Evolutionary conservation across 1,139 yeast genomes (phyloP), one percentile per base, ranked within the genome.

Genomic region (Pichia sp.): DNA sequence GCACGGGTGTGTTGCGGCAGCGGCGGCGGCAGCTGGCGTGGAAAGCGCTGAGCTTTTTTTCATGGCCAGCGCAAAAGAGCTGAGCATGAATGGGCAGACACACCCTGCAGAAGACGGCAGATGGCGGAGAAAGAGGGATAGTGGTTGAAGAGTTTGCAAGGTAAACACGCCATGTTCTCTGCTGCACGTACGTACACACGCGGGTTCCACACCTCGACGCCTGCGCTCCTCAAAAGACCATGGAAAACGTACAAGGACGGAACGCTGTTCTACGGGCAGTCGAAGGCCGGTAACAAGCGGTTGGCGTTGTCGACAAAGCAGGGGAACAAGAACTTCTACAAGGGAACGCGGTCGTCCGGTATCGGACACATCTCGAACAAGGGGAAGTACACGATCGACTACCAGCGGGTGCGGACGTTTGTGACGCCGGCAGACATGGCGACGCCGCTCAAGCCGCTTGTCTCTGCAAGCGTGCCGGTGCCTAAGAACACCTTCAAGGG

Each of bases 281-380:
- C 85, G 40, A 90, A 87, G 67, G 68, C 84, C 13, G 97, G 97
- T 54, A 84, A 90, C 62, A 89, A 86, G 68, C 83, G 99, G 75
- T 83, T 86, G 67, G 81, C 96, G 3, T 75, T 92, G 63, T 87
- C 97, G 32, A 86, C 97, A 38, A 93, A 93, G 67, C 93, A 90
- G 69, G 98, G 99, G 65, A 93, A 92, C 74, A 90, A 92, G 76
- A 85, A 87, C 65, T 89, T 79, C 73, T 93, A 95, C 73, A 93
- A 92, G 70, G 99, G 99, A 75, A 93, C 98, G 23, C 81, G 98
- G 59, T 89, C 99, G 5, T 80, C 96, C 1, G 97, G 98, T 71
- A 82, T 90, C 59, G 99, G 99, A 67, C 78, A 77, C 56, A 82
- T 87, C 68, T 86, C 95, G 55, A 75, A 77, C 41, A 78, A 78